Base-by-base conservation (phyloP, 2,329 filamentous ascomycete genomes). In the Rhynchosporium agropyri region DNA sequence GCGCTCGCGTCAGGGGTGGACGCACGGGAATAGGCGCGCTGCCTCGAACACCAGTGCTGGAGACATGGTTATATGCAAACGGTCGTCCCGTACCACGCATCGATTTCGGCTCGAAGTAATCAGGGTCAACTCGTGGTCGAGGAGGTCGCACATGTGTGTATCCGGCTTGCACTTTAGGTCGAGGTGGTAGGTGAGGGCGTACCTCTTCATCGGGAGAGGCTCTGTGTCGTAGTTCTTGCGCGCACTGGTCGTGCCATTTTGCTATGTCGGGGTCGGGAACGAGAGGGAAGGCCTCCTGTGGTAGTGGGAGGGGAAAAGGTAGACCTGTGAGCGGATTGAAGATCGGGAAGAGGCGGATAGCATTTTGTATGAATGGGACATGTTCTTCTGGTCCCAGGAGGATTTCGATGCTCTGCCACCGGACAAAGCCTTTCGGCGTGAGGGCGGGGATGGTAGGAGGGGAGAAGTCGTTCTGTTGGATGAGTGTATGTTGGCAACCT, bases 331-430 rank as follows among this genome's bases (percentile, higher is more conserved):
- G 84, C 0, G 89, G 89, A 71, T 96, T 86, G 64, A 83, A 84
- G 63, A 98, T 82, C 42, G 86, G 82, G 84, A 92, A 97, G 67
- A 89, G 81, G 65, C 83, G 83, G 3, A 96, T 89, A 0, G 92
- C 91, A 71, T 85, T 88, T 71, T 95, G 91, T 29, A 99, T 76
- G 70, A 92, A 94, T 0, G 86, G 86, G 0, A 92, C 89, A 77
- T 98, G 93, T 71, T 96, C 91, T 69, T 95, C 89, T 0, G 95
- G 95, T 1, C 88, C 90, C 1, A 98, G 83, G 42, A 98, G 80
- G 28, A 97, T 83, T 77, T 98, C 92, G 61, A 98, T 90, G 0
- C 91, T 92, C 79, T 97, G 89, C 94, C 94, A 99, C 74, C 91
- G 88, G 49, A 94, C 90, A 75, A 96, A 99, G 46, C 95, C 95